These are phyloP conservation scores for Mycena maculata DNA, from an alignment of 768 basidiomycete genomes.

Conservation along the genomic window DNA sequence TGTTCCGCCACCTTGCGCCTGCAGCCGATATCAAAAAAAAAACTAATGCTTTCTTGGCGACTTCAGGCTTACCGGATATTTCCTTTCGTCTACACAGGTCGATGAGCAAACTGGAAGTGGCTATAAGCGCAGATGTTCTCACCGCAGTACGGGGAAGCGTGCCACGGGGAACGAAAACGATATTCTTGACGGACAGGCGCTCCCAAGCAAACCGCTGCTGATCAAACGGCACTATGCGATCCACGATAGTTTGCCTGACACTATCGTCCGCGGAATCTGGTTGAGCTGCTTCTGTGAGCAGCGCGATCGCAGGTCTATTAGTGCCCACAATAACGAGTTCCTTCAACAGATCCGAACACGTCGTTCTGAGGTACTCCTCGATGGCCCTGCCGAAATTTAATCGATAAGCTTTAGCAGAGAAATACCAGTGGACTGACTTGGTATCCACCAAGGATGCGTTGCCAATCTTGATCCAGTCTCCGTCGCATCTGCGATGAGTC, in stretches of 20 bases:
- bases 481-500: not conserved
- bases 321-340: not conserved
- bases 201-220: not conserved
- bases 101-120: not conserved
- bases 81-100: not conserved
- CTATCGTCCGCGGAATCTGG: not conserved
- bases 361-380: not conserved
- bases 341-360: not conserved
- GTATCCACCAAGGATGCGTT: not conserved
- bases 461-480: constrained; percentile 1
- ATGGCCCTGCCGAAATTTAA: not conserved
- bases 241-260: not conserved
- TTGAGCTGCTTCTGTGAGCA: not conserved
- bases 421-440: not conserved
- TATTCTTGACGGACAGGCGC: not conserved
- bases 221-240: not conserved
- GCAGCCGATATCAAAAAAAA: not conserved
- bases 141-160: not conserved
- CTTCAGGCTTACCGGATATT: not conserved
- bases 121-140: not conserved
- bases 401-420: not conserved
- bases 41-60: not conserved
- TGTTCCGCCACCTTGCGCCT: not conserved
- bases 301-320: not conserved
- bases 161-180: not conserved